A percentile compares a stretch with the other conserved stretches of the same genome.
Conservation (phyloP, 176 grass and related monocot genomes). For the Cymbopogon citratus region DNA sequence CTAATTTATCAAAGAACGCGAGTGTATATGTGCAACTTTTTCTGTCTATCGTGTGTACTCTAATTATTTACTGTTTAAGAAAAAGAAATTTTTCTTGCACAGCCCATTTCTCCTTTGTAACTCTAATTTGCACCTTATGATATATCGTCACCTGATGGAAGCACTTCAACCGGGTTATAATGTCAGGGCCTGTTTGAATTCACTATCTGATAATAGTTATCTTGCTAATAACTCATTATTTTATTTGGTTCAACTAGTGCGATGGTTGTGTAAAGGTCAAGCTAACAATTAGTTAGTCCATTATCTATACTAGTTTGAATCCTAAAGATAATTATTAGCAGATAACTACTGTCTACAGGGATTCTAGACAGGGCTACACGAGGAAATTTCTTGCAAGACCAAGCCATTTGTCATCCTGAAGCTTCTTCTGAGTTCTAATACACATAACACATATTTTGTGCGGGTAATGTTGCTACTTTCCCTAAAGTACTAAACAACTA, state of each 20-base stretch:
- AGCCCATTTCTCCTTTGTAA: not conserved
- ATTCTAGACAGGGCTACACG: no score
- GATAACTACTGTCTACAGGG: no score
- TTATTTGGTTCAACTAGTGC: no score
- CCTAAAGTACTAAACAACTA: not conserved
- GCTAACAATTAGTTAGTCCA: no score
- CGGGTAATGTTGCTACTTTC: not conserved
- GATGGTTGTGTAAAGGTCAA: no score
- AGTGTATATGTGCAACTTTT: not conserved
- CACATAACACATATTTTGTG: not conserved
- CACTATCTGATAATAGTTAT: no score
- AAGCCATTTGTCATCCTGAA: not conserved
- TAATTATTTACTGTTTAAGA: not conserved
- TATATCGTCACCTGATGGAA: not conserved
- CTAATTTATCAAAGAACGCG: not conserved
- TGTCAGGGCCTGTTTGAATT: no score
- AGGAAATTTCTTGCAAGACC: not conserved
- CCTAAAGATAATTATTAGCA: no score
- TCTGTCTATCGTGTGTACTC: not conserved
- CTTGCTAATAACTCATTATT: no score
- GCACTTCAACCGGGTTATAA: not conserved
- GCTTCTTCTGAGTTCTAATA: not conserved
- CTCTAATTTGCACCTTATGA: not conserved
- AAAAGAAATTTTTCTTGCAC: not conserved
- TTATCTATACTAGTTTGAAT: no score